Conservation (phyloP, 306 rosid genomes). For the Betula pendula region DNA sequence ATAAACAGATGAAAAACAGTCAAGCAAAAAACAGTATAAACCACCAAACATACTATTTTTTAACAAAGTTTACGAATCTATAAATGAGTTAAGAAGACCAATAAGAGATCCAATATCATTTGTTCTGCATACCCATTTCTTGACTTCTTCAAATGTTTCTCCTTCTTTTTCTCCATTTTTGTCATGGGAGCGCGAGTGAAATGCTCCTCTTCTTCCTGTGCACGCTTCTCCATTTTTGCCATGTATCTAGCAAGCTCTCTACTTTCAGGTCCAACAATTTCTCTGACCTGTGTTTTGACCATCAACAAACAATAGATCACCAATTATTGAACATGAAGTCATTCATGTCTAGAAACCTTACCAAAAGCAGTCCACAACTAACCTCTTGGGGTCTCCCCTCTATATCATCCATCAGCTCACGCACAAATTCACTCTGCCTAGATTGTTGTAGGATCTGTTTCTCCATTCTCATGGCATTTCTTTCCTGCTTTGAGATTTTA, state of each 20-base stretch:
- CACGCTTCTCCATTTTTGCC: constrained; percentile 68
- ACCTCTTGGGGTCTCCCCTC: constrained; percentile 94
- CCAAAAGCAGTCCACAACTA: constrained; percentile 19
- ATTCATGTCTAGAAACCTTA: constrained; percentile 16
- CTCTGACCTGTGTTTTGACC: constrained; percentile 53
- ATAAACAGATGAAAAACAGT: constrained; percentile 25
- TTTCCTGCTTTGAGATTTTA: constrained; percentile 57
- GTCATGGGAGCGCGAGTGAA: constrained; percentile 78
- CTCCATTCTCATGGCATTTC: constrained; percentile 72
- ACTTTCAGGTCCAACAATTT: constrained; percentile 61
- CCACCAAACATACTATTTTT: not conserved
- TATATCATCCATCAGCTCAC: constrained; percentile 62
- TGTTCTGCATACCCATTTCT: constrained; percentile 66
- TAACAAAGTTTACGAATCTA: constrained; percentile 8
- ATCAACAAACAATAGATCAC: constrained; percentile 27
- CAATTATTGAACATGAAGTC: constrained; percentile 13
- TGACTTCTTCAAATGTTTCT: constrained; percentile 68
- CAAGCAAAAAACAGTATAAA: not conserved
- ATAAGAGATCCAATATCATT: not conserved
- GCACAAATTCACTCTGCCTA: constrained; percentile 54
- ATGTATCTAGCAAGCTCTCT: constrained; percentile 54
- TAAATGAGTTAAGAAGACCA: constrained; percentile 2
- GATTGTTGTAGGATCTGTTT: constrained; percentile 59
- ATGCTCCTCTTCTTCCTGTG: constrained; percentile 72
- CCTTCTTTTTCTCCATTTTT: constrained; percentile 69